Base-by-base conservation (phyloP, 176 grass and related monocot species). In the Oryza meyeriana region DNA sequence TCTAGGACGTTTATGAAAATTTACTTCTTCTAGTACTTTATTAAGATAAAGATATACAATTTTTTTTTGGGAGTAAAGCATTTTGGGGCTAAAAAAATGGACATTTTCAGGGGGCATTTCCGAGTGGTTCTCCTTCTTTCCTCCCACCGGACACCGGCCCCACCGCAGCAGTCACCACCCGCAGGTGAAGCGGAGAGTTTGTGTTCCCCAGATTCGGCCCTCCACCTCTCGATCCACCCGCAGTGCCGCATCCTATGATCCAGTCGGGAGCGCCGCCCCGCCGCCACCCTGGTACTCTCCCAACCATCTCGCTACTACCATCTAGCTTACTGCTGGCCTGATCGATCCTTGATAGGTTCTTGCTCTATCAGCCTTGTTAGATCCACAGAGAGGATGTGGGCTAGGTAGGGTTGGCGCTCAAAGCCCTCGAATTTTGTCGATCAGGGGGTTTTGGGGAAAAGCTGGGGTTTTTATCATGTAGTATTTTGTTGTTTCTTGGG, bases 161-260 rank as follows among this genome's bases (percentile, higher is more conserved):
- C 10, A 41, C 39, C 38, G 39, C 39, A 41, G 10, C 39, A 41
- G 39, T 36, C 58, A 31, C 40, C 36, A 39, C 64, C 34, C 26
- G 65, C 65, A 58, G 66, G 44, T 81, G 66, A 35, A 81, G 35
- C 35, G 59, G 66, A 81, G 68, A 45, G 31, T 26, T n/a, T n/a
- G n/a, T n/a, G n/a, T 52, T 17, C 78, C 78, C 79, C 74, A 36
- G 38, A 57, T 57, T 57, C 72, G n/a, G 72, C 10, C 44, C 71
- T 33, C 69, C 10, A 4, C 13, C 45, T 3, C 58, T 61, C 48
- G 48, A 71, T 81, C 79, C 34, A 57, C 34, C 22, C 10, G 48
- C 35, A 4, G n/a, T n/a, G 50, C 34, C 66, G 66, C 79, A 24
- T 27, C 25, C 34, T 20, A 81, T 81, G 67, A 13, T 41, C 79